phyloP scores from a whole-genome alignment of 1,284 basidiomycete genomes.

The Sanghuangporus sanghuang region DNA sequence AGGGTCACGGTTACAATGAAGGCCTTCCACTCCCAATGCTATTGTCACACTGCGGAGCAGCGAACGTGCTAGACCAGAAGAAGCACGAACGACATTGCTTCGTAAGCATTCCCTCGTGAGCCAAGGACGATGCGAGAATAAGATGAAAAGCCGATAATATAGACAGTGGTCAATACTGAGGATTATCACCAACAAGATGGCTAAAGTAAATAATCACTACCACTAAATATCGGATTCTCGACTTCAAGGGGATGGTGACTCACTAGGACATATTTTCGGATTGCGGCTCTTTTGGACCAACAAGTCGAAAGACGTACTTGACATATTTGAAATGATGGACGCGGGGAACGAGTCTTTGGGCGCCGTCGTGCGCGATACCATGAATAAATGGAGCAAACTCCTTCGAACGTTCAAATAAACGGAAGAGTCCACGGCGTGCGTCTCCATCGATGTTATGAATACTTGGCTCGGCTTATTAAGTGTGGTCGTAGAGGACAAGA shows the following conservation, averaged over 20 bases:
- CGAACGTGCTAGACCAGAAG: constrained; percentile 34
- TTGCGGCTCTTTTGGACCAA: constrained; percentile 41
- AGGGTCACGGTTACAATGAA: constrained; percentile 66
- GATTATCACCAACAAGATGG: constrained; percentile 43
- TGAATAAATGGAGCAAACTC: constrained; percentile 36
- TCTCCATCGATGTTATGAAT: constrained; percentile 41
- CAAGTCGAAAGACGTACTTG: constrained; percentile 42
- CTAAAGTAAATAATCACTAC: constrained; percentile 29
- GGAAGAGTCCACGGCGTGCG: constrained; percentile 36
- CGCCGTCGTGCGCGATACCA: constrained; percentile 58
- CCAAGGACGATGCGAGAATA: constrained; percentile 53
- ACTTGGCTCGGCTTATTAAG: constrained; percentile 48
- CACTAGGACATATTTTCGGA: constrained; percentile 42
- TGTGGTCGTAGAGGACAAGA: constrained; percentile 52
- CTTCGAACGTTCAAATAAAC: constrained; percentile 47
- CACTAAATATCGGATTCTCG: background rate
- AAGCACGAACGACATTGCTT: constrained; percentile 61
- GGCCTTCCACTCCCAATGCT: constrained; percentile 53
- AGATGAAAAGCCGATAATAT: constrained; percentile 61
- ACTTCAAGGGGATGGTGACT: constrained; percentile 22
- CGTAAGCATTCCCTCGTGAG: constrained; percentile 47
- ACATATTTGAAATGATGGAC: constrained; percentile 37
- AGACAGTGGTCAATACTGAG: constrained; percentile 45
- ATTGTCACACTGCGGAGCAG: constrained; percentile 36
- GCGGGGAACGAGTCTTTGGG: constrained; percentile 50